Evolutionary conservation across 768 basidiomycete genomes (phyloP), one percentile per base, ranked within the genome.

Genomic region (Ramaria rubella): DNA sequence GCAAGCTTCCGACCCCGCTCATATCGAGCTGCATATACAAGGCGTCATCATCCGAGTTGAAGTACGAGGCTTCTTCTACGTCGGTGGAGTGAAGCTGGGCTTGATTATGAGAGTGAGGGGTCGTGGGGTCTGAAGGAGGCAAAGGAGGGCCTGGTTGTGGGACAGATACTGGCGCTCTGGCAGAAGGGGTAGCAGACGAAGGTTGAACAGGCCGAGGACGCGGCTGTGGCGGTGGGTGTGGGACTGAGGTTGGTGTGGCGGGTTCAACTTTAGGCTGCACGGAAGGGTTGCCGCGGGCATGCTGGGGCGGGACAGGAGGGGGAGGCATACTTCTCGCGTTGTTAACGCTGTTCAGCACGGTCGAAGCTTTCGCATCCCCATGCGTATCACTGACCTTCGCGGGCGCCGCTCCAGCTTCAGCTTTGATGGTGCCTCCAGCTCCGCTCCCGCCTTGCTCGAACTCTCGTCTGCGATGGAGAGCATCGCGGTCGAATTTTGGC

Each of bases 381-480:
- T 19, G 9, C n/a, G 8, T n/a, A 27, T n/a, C 24, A 43, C 14
- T 24, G n/a, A n/a, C n/a, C 14, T 40, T 54, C 15, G 40, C 38
- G 38, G 55, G 29, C 4, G 27, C 49, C 24, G 15, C 30, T 4
- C 26, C 30, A 2, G 15, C 30, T 27, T 50, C 21, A 19, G 44
- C 12, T 14, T 23, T 36, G 33, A 34, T 29, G 34, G 8, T 42
- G 11, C 23, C 23, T 9, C 12, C 21, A 15, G 29, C 30, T 23
- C 52, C 34, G 49, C 15, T 51, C 8, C 36, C 74, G 24, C 62
- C 62, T n/a, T 80, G 81, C 43, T 80, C 77, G 57, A 82, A 86
- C 59, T 89, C 86, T 5, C 86, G 83, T 14, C 84, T 76, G 38
- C 87, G 81, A 64, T 91, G 79, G 1, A 92, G 72, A 19, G 81